Conservation (phyloP, 768 basidiomycete genomes). For the Mrakia hoshinonis region DNA sequence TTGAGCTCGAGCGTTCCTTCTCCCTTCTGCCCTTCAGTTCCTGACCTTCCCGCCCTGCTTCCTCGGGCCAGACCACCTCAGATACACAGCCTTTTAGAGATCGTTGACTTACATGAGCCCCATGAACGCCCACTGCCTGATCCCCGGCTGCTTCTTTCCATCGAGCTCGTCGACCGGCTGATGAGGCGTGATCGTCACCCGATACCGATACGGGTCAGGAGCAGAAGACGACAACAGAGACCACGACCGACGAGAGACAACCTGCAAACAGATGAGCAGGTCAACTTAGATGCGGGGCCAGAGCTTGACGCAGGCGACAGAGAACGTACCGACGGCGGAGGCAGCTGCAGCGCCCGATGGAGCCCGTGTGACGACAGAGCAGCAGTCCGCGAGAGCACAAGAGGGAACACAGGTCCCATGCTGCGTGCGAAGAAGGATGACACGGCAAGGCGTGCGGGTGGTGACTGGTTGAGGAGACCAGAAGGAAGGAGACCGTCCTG, state of each 20-base stretch:
- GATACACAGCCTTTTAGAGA: neutral
- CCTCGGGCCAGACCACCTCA: neutral
- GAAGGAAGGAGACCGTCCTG: too few species aligned
- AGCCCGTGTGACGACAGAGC: neutral
- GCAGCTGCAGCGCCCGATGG: neutral
- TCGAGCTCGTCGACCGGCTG: neutral
- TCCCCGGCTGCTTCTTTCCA: neutral
- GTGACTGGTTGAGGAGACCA: too few species aligned
- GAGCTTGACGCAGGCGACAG: neutral
- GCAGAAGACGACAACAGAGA: neutral
- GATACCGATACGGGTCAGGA: neutral
- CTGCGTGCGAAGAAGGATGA: too few species aligned
- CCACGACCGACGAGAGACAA: neutral
- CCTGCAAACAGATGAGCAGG: neutral
- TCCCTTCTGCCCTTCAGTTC: neutral
- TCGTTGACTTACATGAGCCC: neutral
- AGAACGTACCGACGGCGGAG: neutral
- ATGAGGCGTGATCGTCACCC: slow-evolving; percentile 1
- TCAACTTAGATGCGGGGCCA: too few species aligned
- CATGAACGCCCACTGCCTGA: neutral
- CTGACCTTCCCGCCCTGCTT: neutral
- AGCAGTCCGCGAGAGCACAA: neutral
- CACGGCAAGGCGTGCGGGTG: too few species aligned
- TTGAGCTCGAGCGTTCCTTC: too few species aligned
- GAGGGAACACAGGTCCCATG: neutral